Base-by-base conservation (phyloP, 2,329 filamentous ascomycete genomes). In the Aureobasidium melanogenum region DNA sequence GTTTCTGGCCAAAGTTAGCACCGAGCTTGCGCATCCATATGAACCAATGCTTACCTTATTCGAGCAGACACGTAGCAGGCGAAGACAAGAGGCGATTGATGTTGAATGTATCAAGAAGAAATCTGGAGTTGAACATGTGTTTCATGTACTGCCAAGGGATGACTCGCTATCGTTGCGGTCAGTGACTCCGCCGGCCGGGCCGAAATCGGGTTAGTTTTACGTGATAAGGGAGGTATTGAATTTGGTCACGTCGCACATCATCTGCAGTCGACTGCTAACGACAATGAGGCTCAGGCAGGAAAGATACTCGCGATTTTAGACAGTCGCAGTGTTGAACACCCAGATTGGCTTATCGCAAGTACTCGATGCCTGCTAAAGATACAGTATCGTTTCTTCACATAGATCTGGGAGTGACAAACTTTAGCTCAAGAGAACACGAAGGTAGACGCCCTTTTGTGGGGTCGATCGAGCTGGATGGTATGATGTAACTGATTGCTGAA, bases 81-180 rank as follows among this genome's bases (percentile, higher is more conserved):
- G 8, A 47, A 17, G 28, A 57, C 6, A 47, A 38, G 54, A 22
- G 38, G 19, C 24, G 41, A 57, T 34, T 56, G 52, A 57, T 28
- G 54, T 57, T n/a, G 52, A 30, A 39, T 54, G 52, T 38, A 39
- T 54, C n/a, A 24, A 44, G 28, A 44, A 22, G 52, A 32, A 56
- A 56, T 54, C 52, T 56, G 52, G 52, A 56, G 52, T 56, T 56
- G 52, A 14, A 56, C 52, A 22, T 56, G 38, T 56, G 52, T 56
- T 56, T 56, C 52, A 56, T 44, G 17, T 44, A 44, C 28, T 43
- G 38, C 38, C 52, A 43, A 56, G 39, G 52, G 52, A 44, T 43
- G 52, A 43, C 36, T 57, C 54, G 54, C 41, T 57, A 57, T 57
- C 54, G 54, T 47, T 57, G 52, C 52, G 52, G 52, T 56, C 52